Conservation (phyloP, 2,329 filamentous ascomycete genomes). For the Diaporthe caulivora region DNA sequence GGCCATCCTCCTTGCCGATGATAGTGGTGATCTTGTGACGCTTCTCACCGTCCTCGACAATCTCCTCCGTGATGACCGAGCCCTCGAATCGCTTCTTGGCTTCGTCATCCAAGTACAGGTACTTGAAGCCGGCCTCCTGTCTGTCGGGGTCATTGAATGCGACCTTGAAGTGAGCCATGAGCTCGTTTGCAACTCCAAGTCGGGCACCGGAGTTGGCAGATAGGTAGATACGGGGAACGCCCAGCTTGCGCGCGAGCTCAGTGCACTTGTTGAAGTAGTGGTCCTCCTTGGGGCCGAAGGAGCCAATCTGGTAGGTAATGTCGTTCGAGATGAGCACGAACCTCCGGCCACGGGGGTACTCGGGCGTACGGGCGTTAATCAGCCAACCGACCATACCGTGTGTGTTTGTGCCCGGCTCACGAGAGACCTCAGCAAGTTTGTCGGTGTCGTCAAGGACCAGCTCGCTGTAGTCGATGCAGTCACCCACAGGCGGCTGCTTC, state of each 20-base stretch:
- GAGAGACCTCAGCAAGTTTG: slow-evolving; percentile 90
- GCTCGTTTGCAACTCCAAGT: slow-evolving; percentile 94
- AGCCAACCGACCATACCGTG: slow-evolving; percentile 99
- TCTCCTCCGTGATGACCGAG: slow-evolving; percentile 87
- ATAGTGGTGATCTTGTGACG: slow-evolving; percentile 95
- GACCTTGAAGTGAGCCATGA: slow-evolving; percentile 97
- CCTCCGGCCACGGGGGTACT: slow-evolving; percentile 91
- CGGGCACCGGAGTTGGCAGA: slow-evolving; percentile 99
- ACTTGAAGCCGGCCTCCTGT: slow-evolving; percentile 93
- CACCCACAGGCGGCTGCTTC: slow-evolving; percentile 86
- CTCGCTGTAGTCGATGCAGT: slow-evolving; percentile 94
- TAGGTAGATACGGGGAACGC: slow-evolving; percentile 96
- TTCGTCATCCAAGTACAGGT: slow-evolving; percentile 91
- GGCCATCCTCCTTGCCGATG: slow-evolving; percentile 91
- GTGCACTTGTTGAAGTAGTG: slow-evolving; percentile 99
- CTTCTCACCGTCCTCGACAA: slow-evolving; percentile 88
- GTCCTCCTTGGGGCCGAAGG: slow-evolving; percentile 96
- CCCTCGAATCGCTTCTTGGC: slow-evolving; percentile 89
- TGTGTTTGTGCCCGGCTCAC: slow-evolving; percentile 93
- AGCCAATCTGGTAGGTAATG: slow-evolving; percentile 99
- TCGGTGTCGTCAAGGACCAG: slow-evolving; percentile 95
- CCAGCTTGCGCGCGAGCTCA: slow-evolving; percentile 91
- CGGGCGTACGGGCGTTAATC: slow-evolving; percentile 92
- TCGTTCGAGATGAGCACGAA: slow-evolving; percentile 99
- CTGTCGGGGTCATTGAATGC: slow-evolving; percentile 90